phyloP scores from a whole-genome alignment of 2,329 filamentous ascomycete genomes.

The Fusarium kyushuense region DNA sequence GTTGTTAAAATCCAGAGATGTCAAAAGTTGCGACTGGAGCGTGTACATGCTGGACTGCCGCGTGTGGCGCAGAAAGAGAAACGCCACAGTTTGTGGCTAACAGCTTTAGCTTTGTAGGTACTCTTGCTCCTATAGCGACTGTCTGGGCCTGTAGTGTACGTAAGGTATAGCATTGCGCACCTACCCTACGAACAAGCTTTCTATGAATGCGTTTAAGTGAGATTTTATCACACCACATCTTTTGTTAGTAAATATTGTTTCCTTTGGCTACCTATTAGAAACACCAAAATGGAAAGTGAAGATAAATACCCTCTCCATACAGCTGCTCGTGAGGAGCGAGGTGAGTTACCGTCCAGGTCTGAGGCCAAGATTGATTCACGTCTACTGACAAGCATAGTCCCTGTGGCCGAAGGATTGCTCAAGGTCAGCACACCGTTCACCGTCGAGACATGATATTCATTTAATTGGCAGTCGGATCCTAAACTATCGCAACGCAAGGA shows the following conservation, averaged over 20 bases:
- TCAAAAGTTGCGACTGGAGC: slow-evolving; percentile 39
- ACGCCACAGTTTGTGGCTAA: slow-evolving; percentile 40
- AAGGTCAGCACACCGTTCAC: slow-evolving; percentile 41
- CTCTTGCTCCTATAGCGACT: neutral
- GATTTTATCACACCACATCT: neutral
- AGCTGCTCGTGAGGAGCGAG: slow-evolving; percentile 84
- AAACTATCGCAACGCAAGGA: slow-evolving; percentile 80
- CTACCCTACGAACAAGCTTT: slow-evolving; percentile 15
- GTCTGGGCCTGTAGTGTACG: slow-evolving; percentile 2
- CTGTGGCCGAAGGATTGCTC: slow-evolving; percentile 73
- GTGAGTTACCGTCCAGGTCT: slow-evolving; percentile 62
- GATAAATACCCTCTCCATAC: slow-evolving; percentile 87
- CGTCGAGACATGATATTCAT: neutral
- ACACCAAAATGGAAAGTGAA: slow-evolving; percentile 48
- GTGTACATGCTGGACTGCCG: slow-evolving; percentile 46
- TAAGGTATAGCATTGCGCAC: slow-evolving; percentile 1
- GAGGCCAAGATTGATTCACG: neutral
- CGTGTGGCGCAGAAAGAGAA: slow-evolving; percentile 47
- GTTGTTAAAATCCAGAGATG: slow-evolving; percentile 21
- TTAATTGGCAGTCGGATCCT: slow-evolving; percentile 74
- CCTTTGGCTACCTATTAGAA: neutral
- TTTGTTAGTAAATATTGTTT: neutral
- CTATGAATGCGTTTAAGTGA: neutral
- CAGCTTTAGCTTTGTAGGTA: slow-evolving; percentile 8
- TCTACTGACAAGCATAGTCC: slow-evolving; percentile 60